Conservation (phyloP, 2,329 filamentous ascomycete species). For the Epichloe sp. region DNA sequence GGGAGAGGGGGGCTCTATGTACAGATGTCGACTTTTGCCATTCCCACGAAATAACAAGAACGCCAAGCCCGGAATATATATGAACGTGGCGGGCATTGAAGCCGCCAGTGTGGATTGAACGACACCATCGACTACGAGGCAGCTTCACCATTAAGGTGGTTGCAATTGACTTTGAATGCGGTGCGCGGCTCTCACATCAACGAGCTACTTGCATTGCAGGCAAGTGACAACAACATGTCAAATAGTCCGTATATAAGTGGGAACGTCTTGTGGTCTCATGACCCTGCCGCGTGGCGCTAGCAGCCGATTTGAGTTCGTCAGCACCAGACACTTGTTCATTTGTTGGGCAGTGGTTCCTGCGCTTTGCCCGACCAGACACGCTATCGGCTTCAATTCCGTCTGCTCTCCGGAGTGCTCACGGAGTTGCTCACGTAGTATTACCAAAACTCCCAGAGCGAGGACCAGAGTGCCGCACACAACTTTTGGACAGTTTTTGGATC, state of each 20-base stretch:
- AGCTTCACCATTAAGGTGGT: too few species aligned
- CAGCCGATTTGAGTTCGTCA: conserved; percentile 9
- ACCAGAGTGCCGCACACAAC: not conserved
- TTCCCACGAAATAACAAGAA: too few species aligned
- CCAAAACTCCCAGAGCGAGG: not conserved
- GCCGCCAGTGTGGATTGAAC: too few species aligned
- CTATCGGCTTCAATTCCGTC: not conserved
- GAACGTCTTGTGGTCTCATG: conserved; percentile 18
- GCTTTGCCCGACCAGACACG: not conserved
- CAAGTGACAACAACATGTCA: conserved; percentile 3
- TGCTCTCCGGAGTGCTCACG: not conserved
- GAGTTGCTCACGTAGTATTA: too few species aligned
- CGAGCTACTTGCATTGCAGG: conserved; percentile 3
- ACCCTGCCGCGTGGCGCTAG: conserved; percentile 18
- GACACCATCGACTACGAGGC: too few species aligned
- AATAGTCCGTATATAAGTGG: conserved; percentile 7
- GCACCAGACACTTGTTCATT: not conserved
- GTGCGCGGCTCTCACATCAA: conserved; percentile 5
- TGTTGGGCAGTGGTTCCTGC: not conserved
- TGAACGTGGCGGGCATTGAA: too few species aligned
- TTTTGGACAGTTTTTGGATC: not conserved
- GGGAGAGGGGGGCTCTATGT: too few species aligned
- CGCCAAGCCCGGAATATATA: too few species aligned
- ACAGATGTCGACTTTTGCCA: not conserved
- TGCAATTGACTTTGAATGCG: too few species aligned